These are phyloP conservation scores for Iodosphaeria phyllophila DNA, from an alignment of 2,329 filamentous ascomycete genomes.

Conservation along the genomic window DNA sequence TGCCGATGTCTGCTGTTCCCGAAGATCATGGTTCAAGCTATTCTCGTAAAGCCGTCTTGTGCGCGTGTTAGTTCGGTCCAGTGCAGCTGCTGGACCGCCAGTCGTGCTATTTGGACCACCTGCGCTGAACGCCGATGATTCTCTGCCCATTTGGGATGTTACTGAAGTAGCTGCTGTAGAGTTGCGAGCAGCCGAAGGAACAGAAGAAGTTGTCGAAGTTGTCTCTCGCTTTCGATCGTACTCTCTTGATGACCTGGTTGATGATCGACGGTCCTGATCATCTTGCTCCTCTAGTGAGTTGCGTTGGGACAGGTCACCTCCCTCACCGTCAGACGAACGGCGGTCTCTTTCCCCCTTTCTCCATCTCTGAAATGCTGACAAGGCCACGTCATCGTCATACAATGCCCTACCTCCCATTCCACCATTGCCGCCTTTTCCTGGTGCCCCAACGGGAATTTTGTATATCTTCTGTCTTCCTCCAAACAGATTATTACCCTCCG, in stretches of 20 bases:
- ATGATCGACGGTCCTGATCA: constrained; percentile 33
- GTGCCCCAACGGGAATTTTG: constrained; percentile 45
- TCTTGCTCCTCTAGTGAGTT: constrained; percentile 19
- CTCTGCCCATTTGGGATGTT: constrained; percentile 41
- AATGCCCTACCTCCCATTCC: constrained; percentile 48
- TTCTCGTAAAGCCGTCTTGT: constrained; percentile 67
- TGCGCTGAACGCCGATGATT: constrained; percentile 20
- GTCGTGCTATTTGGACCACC: no score
- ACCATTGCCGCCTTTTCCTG: constrained; percentile 21
- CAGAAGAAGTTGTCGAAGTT: constrained; percentile 64
- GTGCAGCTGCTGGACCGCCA: constrained; percentile 17
- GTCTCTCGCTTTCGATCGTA: constrained; percentile 68
- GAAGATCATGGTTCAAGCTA: constrained; percentile 57
- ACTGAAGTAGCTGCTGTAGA: constrained; percentile 84
- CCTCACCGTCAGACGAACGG: constrained; percentile 20
- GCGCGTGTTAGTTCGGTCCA: constrained; percentile 51
- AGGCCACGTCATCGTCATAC: constrained; percentile 73
- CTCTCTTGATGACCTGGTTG: no score
- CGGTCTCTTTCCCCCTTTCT: constrained; percentile 38
- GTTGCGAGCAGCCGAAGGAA: constrained; percentile 46
- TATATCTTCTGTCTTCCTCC: constrained; percentile 93
- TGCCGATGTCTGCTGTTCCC: constrained; percentile 62
- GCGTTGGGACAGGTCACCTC: constrained; percentile 15
- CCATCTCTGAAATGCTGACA: constrained; percentile 70
- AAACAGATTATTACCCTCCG: constrained; percentile 83